These are phyloP conservation scores for Hemileccinum impolitum DNA, from an alignment of 768 basidiomycete genomes.

Conservation along the genomic window DNA sequence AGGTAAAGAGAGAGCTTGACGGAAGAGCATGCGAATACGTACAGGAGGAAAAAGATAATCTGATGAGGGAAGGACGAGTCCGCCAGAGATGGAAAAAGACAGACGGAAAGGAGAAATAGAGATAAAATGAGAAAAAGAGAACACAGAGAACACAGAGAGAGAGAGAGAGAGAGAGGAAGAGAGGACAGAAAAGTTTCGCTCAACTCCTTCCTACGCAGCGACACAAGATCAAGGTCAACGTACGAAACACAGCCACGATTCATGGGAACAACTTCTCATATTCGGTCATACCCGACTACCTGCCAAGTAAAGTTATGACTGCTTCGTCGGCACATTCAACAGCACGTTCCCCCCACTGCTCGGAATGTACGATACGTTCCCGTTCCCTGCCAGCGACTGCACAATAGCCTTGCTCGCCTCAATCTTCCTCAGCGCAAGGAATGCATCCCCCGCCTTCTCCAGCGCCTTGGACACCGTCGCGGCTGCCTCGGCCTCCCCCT, in stretches of 20 bases:
- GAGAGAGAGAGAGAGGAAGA: conserved; percentile 5
- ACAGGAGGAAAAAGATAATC: conserved; percentile 39
- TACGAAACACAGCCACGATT: conserved; percentile 22
- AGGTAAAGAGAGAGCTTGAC: not conserved
- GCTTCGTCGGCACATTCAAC: conserved; percentile 69
- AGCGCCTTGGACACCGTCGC: conserved; percentile 87
- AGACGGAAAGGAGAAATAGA: conserved; percentile 33
- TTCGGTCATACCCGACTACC: conserved; percentile 19
- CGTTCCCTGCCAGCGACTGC: conserved; percentile 70
- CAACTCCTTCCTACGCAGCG: conserved; percentile 20
- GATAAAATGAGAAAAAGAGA: conserved; percentile 31
- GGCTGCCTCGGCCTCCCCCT: conserved; percentile 98
- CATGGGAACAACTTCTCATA: conserved; percentile 18
- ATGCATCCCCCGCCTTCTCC: conserved; percentile 93
- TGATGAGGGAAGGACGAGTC: conserved; percentile 37
- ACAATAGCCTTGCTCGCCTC: conserved; percentile 98
- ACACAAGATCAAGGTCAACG: conserved; percentile 24
- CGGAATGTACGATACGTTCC: conserved; percentile 89
- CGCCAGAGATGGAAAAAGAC: conserved; percentile 34
- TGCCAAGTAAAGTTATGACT: not conserved
- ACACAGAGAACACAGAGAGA: conserved; percentile 25
- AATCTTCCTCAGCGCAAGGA: conserved; percentile 92
- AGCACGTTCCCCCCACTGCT: conserved; percentile 77
- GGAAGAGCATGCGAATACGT: conserved; percentile 15
- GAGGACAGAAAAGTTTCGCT: conserved; percentile 15